Base-by-base conservation (phyloP, 805 yeast genomes). In the Saccharomycopsis sp. region DNA sequence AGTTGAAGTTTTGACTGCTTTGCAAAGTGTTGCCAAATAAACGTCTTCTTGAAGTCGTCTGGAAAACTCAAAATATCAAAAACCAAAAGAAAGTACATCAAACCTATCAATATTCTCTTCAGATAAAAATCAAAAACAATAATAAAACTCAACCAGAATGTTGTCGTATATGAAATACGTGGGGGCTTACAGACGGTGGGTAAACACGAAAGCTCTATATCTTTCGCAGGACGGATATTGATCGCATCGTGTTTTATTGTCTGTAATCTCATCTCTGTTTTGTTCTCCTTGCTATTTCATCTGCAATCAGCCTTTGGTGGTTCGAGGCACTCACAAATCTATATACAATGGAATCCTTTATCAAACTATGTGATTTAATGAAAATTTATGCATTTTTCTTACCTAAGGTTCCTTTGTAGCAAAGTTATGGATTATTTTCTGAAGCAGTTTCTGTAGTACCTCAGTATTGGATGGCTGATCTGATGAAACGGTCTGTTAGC, bases 1-100 rank as follows among this genome's bases (percentile, higher is more conserved):
- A 81, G 80, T 92, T 71, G 97, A 94, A 78, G 97, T 94, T 58
- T 84, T 94, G 72, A 97, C 92, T 83, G 94, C 97, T 68, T 80
- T 92, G 72, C 87, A 88, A 73, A 82, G 85, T 67, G 84, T 86
- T 73, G 90, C 89, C 67, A 85, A 86, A 76, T 85, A 81, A 70
- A 63, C 59, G 50, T 37, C n/a, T 37, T 37, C n/a, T 37, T n/a
- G n/a, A n/a, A n/a, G n/a, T n/a, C n/a, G n/a, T n/a, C n/a, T n/a
- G n/a, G n/a, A n/a, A n/a, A n/a, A 29, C 5, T 7, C 12, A 29
- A 29, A 29, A 12, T 12, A 29, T 29, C 12, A 29, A 7, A 29
- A 29, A 29, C 5, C 37, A 29, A 29, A 29, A 12, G 12, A 29
- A 29, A 29, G 37, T 29, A n/a, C 12, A 29, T 29, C 37, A 29